Conservation (phyloP, 495 filamentous ascomycete genomes). For the Podospora tetraspora region DNA sequence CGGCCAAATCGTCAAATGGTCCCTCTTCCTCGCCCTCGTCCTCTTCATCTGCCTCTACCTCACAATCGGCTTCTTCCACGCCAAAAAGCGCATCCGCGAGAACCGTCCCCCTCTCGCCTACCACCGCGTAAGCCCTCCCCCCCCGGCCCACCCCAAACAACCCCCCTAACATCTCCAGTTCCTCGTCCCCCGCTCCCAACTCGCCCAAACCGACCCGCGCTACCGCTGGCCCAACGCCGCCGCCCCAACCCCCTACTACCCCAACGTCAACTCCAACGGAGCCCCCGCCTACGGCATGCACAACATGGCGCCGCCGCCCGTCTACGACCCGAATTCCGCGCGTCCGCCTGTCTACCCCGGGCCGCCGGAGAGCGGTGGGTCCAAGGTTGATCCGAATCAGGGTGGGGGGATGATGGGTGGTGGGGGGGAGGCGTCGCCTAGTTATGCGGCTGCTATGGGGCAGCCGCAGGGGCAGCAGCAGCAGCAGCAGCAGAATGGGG, state of each 20-base stretch:
- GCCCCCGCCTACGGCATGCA: constrained; percentile 49
- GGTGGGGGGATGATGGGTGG: constrained; percentile 37
- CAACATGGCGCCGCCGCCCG: constrained; percentile 51
- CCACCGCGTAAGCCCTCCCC: constrained; percentile 53
- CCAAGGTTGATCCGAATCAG: constrained; percentile 56
- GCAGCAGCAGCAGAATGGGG: neutral
- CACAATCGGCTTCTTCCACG: constrained; percentile 61
- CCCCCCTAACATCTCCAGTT: constrained; percentile 33
- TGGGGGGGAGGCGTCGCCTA: constrained; percentile 40
- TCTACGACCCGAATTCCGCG: constrained; percentile 43
- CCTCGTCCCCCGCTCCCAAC: constrained; percentile 53
- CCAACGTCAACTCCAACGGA: constrained; percentile 3
- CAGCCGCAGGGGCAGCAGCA: no score
- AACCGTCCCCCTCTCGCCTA: constrained; percentile 59
- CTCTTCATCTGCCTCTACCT: constrained; percentile 49
- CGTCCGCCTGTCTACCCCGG: constrained; percentile 53
- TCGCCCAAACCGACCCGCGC: constrained; percentile 50
- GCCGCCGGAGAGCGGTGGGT: constrained; percentile 43
- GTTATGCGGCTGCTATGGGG: constrained; percentile 1
- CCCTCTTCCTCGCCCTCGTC: constrained; percentile 54
- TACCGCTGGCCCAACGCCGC: constrained; percentile 39
- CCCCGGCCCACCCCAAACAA: neutral
- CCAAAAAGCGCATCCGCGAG: constrained; percentile 55
- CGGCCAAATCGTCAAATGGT: constrained; percentile 62
- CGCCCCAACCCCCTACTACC: constrained; percentile 27